Base-by-base conservation (phyloP, 2,329 filamentous ascomycete genomes). In the Diaporthe velutina region DNA sequence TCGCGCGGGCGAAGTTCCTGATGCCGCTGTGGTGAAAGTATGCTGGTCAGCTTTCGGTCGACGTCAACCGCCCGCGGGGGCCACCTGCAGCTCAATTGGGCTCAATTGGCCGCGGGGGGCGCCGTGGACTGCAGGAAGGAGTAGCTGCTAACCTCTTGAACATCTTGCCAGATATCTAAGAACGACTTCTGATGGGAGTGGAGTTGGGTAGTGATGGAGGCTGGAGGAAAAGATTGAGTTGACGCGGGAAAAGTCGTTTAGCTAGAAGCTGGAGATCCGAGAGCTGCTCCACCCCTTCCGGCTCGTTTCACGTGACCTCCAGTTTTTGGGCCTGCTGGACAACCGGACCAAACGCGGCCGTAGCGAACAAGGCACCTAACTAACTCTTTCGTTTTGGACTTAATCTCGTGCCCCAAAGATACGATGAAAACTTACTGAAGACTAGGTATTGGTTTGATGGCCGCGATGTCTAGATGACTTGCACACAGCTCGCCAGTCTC, bases 131-230 rank as follows among this genome's bases (percentile, higher is more conserved):
- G 61, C 50, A 77, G 83, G 70, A 76, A 79, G 75, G 76, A 80
- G 77, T 78, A 76, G 76, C 73, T 82, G 90, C 92, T 87, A 87
- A 95, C 93, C 92, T 94, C 92, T 94, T 94, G 89, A 94, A 93
- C 93, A 95, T 95, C 91, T 90, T 94, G 89, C 86, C 86, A 88
- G 91, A 92, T 91, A 89, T 89, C 87, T 87, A 88, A 90, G 89
- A 90, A 90, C 89, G 88, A 88, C 89, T 86, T 84, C 84, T 85
- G 85, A 90, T 88, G 85, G 83, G 87, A 86, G 88, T 88, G 88
- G 88, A 87, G 85, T 81, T 85, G 86, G 81, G 81, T 81, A 82
- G 82, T 73, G 73, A 45, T 76, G 66, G 86, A 82, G 84, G 84
- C 83, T 84, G 83, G 83, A 80, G 83, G 84, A 84, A 84, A 73